These are phyloP conservation scores for Chrysoporthe cubensis DNA, from an alignment of 2,329 filamentous ascomycete species.

Conservation along the genomic window DNA sequence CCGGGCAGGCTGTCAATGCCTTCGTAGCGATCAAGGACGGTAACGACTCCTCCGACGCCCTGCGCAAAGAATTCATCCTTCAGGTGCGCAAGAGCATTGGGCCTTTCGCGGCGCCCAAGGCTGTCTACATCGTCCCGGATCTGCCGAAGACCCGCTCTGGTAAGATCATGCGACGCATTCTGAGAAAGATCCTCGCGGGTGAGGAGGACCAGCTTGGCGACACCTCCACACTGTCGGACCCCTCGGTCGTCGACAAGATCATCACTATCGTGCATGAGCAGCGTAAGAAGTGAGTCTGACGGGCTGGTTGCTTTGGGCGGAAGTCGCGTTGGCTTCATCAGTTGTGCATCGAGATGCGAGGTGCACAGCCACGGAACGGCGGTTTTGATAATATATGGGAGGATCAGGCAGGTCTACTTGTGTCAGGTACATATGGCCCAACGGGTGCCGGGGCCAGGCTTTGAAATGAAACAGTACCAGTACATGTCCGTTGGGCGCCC, in stretches of 20 bases:
- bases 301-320: neutral
- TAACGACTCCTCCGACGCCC: slow-evolving; percentile 73
- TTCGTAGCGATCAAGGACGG: slow-evolving; percentile 93
- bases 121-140: slow-evolving; percentile 87
- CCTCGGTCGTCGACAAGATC: slow-evolving; percentile 85
- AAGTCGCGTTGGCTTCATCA: neutral
- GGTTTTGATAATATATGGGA: slow-evolving; percentile 2
- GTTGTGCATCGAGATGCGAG: neutral
- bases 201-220: slow-evolving; percentile 98
- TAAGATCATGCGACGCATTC: slow-evolving; percentile 98
- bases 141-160: slow-evolving; percentile 96
- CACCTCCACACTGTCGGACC: slow-evolving; percentile 90
- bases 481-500: neutral
- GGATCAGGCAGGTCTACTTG: slow-evolving; percentile 4
- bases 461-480: neutral
- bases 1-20: slow-evolving; percentile 95
- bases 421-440: slow-evolving; percentile 14
- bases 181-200: slow-evolving; percentile 95
- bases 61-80: slow-evolving; percentile 90
- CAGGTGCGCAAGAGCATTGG: slow-evolving; percentile 98
- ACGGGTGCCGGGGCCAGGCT: neutral
- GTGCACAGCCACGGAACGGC: neutral
- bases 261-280: slow-evolving; percentile 76
- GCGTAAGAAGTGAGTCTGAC: slow-evolving; percentile 52
- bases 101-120: slow-evolving; percentile 95